Base-by-base conservation (phyloP, 2,329 filamentous ascomycete genomes). In the Diplodia sapinea region DNA sequence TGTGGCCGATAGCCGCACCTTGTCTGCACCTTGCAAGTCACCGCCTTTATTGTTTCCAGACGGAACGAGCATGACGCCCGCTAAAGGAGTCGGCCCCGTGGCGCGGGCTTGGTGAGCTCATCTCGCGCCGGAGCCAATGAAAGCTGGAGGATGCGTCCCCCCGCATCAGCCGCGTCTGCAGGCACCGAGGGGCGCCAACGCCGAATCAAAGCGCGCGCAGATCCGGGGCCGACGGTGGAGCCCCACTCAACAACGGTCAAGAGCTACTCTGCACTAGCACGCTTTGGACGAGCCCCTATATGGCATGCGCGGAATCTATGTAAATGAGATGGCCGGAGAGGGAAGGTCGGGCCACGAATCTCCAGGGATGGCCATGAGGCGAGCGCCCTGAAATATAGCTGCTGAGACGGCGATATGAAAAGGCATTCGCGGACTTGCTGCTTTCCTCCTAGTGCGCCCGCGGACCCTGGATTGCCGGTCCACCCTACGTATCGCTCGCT, bases 161-260 rank as follows among this genome's bases (percentile, higher is more conserved):
- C n/a, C n/a, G 54, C 54, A 56, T 38, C 17, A n/a, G 54, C 31
- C 54, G 31, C 54, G 54, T 13, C 23, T 29, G 54, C 17, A 36
- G 54, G 51, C 51, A 55, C 51, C 51, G 51, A 11, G 8, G 3
- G 11, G 9, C 33, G 31, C 26, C 51, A 55, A 9, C 29, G 15
- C 51, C 51, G 51, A 55, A 29, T 29, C 51, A 31, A 36, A 55
- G 31, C 51, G 51, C 26, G 23, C 51, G 54, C 7, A n/a, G 54
- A 56, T 56, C 54, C 54, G 54, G 54, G 54, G 54, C 31, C 54
- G 54, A 33, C 20, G 54, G 31, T 38, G 54, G 54, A 56, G 54
- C 54, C 54, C 29, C 20, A 33, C 31, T 31, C 31, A 33, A 33
- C 31, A 33, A 33, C 31, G 31, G 31, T 33, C 6, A 33, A 8